Percentiles rank a stretch among this genome's conserved stretches.
Conservation (phyloP, 208 protist genomes). For the Wallacemonas sp. region DNA sequence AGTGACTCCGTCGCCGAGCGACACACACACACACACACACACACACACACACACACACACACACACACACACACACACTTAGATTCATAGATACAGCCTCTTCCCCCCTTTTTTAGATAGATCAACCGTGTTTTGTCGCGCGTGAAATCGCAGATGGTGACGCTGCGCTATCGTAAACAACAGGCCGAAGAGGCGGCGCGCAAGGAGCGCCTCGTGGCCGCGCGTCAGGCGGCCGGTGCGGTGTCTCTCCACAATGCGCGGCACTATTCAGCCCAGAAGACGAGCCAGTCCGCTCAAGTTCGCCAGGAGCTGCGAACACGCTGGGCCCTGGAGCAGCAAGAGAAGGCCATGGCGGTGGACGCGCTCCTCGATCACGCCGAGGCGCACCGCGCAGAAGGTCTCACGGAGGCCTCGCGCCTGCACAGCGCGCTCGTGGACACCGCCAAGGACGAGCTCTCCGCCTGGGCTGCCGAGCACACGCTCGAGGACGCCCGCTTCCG, state of each 20-base stretch:
- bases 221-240: conserved; percentile 41
- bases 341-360: conserved; percentile 32
- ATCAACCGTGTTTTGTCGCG: too few relatives aligned
- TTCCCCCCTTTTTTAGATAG: too few relatives aligned
- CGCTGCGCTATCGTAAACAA: conserved; percentile 50
- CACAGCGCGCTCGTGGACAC: conserved; percentile 8
- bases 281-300: conserved; percentile 31
- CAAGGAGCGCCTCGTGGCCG: conserved; percentile 47
- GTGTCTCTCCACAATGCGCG: conserved; percentile 50
- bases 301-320: conserved; percentile 26
- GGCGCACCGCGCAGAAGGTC: conserved; percentile 30
- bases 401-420: conserved; percentile 30
- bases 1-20: too few relatives aligned
- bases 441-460: conserved; percentile 37
- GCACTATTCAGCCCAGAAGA: conserved; percentile 52
- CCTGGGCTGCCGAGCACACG: conserved; percentile 58
- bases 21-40: conserved; percentile 22
- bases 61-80: too few relatives aligned
- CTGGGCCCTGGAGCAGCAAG: conserved; percentile 40
- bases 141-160: conserved; percentile 62
- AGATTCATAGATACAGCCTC: too few relatives aligned
- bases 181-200: conserved; percentile 54
- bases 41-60: too few relatives aligned
- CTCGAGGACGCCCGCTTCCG: conserved; percentile 51
- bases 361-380: conserved; percentile 25